Evolutionary conservation across 2,329 filamentous ascomycete species (phyloP).

Genomic region (Penicillium sp.): DNA sequence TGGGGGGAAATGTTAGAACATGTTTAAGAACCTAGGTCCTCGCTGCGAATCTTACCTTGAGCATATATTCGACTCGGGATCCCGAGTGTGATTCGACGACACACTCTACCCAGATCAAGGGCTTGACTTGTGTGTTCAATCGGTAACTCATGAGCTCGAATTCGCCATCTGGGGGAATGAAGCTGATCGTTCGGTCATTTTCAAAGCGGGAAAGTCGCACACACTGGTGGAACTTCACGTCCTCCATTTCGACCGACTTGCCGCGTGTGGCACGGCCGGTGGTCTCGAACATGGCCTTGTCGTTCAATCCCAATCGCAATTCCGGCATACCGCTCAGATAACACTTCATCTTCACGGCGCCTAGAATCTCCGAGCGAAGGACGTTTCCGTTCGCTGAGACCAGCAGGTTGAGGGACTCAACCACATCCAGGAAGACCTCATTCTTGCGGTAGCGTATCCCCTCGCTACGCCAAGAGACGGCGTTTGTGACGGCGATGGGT

Average conservation of each 20-base stretch:
- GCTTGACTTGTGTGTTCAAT: slow-evolving; percentile 97
- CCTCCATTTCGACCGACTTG: slow-evolving; percentile 99
- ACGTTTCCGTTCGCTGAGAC: slow-evolving; percentile 95
- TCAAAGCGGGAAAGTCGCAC: slow-evolving; percentile 94
- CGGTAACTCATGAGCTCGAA: slow-evolving; percentile 99
- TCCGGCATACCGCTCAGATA: slow-evolving; percentile 99
- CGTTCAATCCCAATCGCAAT: slow-evolving; percentile 88
- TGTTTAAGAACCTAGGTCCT: neutral
- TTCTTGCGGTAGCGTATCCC: slow-evolving; percentile 99
- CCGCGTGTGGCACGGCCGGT: slow-evolving; percentile 91
- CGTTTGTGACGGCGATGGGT: slow-evolving; percentile 96
- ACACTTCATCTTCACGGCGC: slow-evolving; percentile 99
- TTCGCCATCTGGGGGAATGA: slow-evolving; percentile 96
- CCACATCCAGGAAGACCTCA: slow-evolving; percentile 96
- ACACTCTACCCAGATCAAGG: slow-evolving; percentile 97
- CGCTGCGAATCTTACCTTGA: slow-evolving; percentile 62
- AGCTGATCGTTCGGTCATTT: slow-evolving; percentile 97
- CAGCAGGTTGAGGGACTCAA: slow-evolving; percentile 93
- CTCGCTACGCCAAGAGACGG: slow-evolving; percentile 96
- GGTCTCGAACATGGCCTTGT: slow-evolving; percentile 99
- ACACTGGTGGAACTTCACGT: slow-evolving; percentile 99
- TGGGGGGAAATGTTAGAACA: slow-evolving; percentile 25
- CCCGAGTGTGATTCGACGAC: slow-evolving; percentile 95
- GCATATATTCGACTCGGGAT: slow-evolving; percentile 96
- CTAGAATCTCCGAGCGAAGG: slow-evolving; percentile 90